Evolutionary conservation across 371 early-diverging fungal genomes (phyloP).

Genomic region (Saksenaea vasiformis): DNA sequence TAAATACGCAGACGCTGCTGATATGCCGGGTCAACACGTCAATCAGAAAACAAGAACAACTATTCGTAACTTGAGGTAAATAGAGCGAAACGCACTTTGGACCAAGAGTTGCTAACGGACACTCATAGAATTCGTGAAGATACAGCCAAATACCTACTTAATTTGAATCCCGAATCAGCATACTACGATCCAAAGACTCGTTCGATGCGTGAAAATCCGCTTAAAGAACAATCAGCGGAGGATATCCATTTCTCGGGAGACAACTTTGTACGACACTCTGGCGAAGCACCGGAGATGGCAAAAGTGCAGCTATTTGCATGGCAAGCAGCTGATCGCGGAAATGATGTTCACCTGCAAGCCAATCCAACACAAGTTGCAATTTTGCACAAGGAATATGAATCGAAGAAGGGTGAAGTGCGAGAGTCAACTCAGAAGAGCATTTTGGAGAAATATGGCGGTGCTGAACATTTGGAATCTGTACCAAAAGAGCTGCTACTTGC

Average conservation of each 20-base stretch:
- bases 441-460: conserved; percentile 91
- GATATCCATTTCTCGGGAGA: conserved; percentile 81
- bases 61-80: conserved; percentile 89
- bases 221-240: conserved; percentile 64
- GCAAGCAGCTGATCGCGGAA: conserved; percentile 88
- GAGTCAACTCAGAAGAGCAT: conserved; percentile 75
- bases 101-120: neutral
- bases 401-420: conserved; percentile 79
- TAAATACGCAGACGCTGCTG: conserved; percentile 87
- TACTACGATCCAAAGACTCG: conserved; percentile 98
- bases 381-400: conserved; percentile 82
- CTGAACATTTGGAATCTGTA: conserved; percentile 88
- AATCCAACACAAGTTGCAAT: conserved; percentile 95
- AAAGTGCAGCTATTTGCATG: conserved; percentile 90
- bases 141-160: conserved; percentile 96
- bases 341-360: conserved; percentile 85
- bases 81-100: neutral
- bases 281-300: conserved; percentile 80
- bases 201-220: conserved; percentile 97
- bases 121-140: conserved; percentile 92
- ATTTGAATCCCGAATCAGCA: conserved; percentile 92
- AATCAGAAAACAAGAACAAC: conserved; percentile 93
- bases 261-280: conserved; percentile 90
- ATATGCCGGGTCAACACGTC: conserved; percentile 89
- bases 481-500: conserved; percentile 86